Percentiles rank a stretch among this genome's conserved stretches.
phyloP scores from a whole-genome alignment of 148 eudicot species.

The Gaultheria prostrata region DNA sequence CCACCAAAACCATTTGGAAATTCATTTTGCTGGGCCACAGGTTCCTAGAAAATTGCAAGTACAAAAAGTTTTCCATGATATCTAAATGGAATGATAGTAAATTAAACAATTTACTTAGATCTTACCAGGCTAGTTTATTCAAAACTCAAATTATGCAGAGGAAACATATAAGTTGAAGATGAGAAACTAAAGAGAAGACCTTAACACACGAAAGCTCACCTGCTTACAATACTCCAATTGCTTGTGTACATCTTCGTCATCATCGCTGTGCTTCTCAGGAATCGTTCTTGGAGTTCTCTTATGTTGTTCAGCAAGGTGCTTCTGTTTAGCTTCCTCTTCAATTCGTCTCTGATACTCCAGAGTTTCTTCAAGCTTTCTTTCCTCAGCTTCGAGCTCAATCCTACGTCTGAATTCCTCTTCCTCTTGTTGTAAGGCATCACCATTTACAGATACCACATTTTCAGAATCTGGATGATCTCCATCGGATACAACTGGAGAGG shows the following conservation, averaged over 20 bases:
- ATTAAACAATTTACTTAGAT: no score
- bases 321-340: constrained; percentile 92
- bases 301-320: constrained; percentile 73
- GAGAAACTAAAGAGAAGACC: not conserved
- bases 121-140: not conserved
- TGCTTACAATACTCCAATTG: constrained; percentile 28
- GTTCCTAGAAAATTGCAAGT: constrained; percentile 34
- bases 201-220: constrained; percentile 29
- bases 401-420: constrained; percentile 57
- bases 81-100: not conserved
- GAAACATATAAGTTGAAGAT: constrained; percentile 5
- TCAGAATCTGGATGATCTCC: constrained; percentile 45
- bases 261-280: constrained; percentile 24
- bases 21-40: constrained; percentile 35
- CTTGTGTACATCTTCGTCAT: constrained; percentile 24
- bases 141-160: constrained; percentile 6
- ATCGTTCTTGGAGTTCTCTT: constrained; percentile 33
- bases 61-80: not conserved
- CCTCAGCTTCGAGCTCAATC: constrained; percentile 90
- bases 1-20: constrained; percentile 29
- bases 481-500: constrained; percentile 36
- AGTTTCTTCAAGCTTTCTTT: constrained; percentile 94
- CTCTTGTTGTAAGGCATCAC: constrained; percentile 39
- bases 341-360: constrained; percentile 78
- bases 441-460: constrained; percentile 28